phyloP scores from a whole-genome alignment of 805 yeast genomes.

The Candida endomychidarum region DNA sequence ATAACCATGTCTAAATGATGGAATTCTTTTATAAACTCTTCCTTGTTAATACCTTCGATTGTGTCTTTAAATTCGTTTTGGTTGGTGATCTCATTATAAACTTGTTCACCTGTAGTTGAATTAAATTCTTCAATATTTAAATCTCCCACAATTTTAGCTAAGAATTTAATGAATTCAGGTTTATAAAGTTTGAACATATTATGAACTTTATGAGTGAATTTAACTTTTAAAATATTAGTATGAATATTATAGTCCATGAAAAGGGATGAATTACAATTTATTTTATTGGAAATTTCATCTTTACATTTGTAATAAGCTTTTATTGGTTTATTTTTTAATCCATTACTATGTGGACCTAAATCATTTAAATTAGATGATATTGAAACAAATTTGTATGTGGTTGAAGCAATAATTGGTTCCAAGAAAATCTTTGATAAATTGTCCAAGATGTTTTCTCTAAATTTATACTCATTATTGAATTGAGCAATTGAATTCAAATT shows the following conservation, averaged over 20 bases:
- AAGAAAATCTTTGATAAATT: conserved; percentile 35
- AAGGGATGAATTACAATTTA: conserved; percentile 18
- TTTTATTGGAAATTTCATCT: conserved; percentile 16
- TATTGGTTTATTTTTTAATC: conserved; percentile 17
- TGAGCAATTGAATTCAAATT: conserved; percentile 22
- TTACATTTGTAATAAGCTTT: conserved; percentile 24
- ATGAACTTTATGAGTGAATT: conserved; percentile 16
- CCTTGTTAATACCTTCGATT: conserved; percentile 20
- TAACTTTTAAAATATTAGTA: conserved; percentile 18
- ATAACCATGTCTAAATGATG: conserved; percentile 21
- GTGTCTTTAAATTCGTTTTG: conserved; percentile 20
- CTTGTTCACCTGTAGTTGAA: conserved; percentile 14
- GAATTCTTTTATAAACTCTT: conserved; percentile 31
- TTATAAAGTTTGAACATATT: conserved; percentile 16
- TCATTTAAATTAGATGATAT: conserved; percentile 34
- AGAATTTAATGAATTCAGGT: conserved; percentile 19
- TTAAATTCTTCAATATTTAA: conserved; percentile 9
- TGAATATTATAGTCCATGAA: conserved; percentile 18
- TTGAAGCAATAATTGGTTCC: conserved; percentile 40
- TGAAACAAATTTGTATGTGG: conserved; percentile 28
- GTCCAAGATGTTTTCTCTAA: conserved; percentile 33
- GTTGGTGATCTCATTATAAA: conserved; percentile 25
- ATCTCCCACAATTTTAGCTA: conserved; percentile 9
- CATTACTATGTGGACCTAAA: conserved; percentile 13
- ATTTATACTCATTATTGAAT: conserved; percentile 32